Conservation (phyloP, 345 rosid genomes). For the Psidium guajava region DNA sequence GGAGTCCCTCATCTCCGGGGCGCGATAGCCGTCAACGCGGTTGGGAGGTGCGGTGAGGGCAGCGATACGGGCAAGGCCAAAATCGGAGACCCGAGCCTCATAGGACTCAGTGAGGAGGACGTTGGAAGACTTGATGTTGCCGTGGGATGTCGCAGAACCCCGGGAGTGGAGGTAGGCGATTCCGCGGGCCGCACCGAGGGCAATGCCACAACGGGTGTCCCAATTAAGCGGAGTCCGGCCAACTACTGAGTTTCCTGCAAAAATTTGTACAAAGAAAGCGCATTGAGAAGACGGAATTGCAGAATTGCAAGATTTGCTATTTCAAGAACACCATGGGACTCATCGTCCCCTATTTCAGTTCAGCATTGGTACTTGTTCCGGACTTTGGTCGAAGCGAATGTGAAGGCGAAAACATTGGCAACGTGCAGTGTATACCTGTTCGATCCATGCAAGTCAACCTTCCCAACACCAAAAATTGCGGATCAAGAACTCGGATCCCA, state of each 20-base stretch:
- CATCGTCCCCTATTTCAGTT: not conserved
- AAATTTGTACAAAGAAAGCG: not conserved
- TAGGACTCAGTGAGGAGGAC: constrained; percentile 28
- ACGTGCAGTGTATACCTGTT: not conserved
- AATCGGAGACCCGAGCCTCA: constrained; percentile 34
- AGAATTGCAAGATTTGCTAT: not conserved
- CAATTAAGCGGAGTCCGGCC: constrained; percentile 36
- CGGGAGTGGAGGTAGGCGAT: constrained; percentile 29
- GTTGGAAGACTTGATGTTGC: constrained; percentile 42
- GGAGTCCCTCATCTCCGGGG: constrained; percentile 32
- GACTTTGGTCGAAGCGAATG: not conserved
- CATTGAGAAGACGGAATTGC: not conserved
- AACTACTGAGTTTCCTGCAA: constrained; percentile 24
- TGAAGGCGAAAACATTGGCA: not conserved
- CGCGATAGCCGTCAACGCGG: constrained; percentile 34
- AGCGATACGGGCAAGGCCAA: constrained; percentile 23
- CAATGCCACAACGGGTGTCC: constrained; percentile 26
- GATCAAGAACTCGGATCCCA: not conserved
- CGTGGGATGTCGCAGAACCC: constrained; percentile 21
- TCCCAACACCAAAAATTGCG: not conserved
- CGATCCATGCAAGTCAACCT: not conserved
- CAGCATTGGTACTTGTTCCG: not conserved
- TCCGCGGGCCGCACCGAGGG: constrained; percentile 29
- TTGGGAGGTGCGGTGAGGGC: constrained; percentile 21
- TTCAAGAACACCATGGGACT: no score